These are phyloP conservation scores for Bromus sterilis DNA, from an alignment of 176 grass and related monocot species.

Conservation along the genomic window DNA sequence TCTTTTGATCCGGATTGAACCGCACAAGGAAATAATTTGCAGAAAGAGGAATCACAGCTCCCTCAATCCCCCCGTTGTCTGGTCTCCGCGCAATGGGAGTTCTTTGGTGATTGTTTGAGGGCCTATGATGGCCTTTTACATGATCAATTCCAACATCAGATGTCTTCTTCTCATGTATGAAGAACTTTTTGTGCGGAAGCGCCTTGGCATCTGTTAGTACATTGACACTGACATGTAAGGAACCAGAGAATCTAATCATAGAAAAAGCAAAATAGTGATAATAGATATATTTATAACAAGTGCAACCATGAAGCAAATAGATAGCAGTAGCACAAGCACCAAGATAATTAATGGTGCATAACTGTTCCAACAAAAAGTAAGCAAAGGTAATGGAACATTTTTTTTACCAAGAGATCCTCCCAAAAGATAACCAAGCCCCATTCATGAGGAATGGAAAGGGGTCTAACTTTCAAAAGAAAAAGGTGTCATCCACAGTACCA, in stretches of 20 bases:
- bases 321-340: slow-evolving; percentile 3
- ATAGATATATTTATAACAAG: not conserved
- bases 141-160: slow-evolving; percentile 6
- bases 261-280: not conserved
- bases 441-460: not conserved
- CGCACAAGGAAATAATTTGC: slow-evolving; percentile 79
- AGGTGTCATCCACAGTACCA: slow-evolving; percentile 10
- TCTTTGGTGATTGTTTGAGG: slow-evolving; percentile 14
- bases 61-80: slow-evolving; percentile 51
- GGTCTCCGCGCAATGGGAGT: slow-evolving; percentile 39
- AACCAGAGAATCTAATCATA: not conserved
- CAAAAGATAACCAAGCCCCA: not conserved
- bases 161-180: slow-evolving; percentile 6
- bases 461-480: not conserved
- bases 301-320: not conserved
- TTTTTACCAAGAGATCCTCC: not conserved
- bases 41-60: slow-evolving; percentile 46
- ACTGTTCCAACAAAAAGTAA: not conserved
- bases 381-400: not conserved
- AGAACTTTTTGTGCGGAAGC: slow-evolving; percentile 30
- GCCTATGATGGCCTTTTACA: slow-evolving; percentile 7
- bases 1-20: slow-evolving; percentile 51
- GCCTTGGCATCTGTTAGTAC: slow-evolving; percentile 36
- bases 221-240: not conserved
- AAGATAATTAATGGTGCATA: slow-evolving; percentile 27